These are phyloP conservation scores for Phlyctochytrium bullatum DNA, from an alignment of 192 early-diverging fungal species.

Conservation along the genomic window DNA sequence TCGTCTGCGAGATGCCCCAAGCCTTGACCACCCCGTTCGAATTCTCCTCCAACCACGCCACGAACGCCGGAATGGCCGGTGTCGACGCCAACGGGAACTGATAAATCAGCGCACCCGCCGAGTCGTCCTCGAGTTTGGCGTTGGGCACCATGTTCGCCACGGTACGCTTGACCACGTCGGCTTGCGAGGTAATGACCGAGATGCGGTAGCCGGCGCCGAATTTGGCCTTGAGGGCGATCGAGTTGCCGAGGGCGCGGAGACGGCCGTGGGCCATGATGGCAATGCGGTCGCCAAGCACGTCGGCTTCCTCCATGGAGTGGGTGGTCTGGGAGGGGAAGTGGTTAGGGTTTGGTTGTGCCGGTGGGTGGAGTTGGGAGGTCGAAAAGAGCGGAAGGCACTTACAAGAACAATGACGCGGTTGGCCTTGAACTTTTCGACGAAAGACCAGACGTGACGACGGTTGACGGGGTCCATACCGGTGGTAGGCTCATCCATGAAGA, in stretches of 20 bases:
- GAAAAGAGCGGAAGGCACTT: background rate
- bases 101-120: conserved; percentile 65
- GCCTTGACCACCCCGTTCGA: conserved; percentile 26
- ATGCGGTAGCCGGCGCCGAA: conserved; percentile 73
- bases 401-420: conserved; percentile 64
- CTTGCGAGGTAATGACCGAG: conserved; percentile 52
- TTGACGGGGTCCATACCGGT: conserved; percentile 81
- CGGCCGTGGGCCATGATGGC: conserved; percentile 74
- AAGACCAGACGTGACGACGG: conserved; percentile 72
- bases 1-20: conserved; percentile 68
- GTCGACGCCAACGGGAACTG: conserved; percentile 56
- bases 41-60: conserved; percentile 54
- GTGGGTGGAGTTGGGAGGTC: background rate
- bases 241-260: conserved; percentile 60
- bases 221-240: conserved; percentile 70
- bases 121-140: conserved; percentile 66
- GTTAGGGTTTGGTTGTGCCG: background rate
- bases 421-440: conserved; percentile 75
- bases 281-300: conserved; percentile 59
- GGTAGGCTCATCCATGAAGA: conserved; percentile 69
- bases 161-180: conserved; percentile 44
- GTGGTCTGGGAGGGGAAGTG: conserved; percentile 44
- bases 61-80: conserved; percentile 46
- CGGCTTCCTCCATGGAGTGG: conserved; percentile 64
- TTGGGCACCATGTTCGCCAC: conserved; percentile 46